phyloP scores from a whole-genome alignment of 129 eudicot genomes.

The Deinandra increscens region DNA sequence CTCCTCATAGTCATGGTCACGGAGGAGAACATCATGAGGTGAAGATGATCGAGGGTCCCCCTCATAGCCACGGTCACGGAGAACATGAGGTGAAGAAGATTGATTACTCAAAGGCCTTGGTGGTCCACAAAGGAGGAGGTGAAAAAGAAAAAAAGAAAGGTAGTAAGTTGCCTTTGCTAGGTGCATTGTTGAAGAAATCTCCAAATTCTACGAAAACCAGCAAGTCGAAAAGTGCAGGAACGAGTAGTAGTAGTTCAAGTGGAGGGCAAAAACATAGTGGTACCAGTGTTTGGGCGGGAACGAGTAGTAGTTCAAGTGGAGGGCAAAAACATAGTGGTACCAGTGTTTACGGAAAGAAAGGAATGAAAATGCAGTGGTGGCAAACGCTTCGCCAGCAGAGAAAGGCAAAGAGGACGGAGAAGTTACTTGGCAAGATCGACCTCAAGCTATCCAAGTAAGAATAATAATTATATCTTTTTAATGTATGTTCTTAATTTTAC shows the following conservation, averaged over 20 bases:
- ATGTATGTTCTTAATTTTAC: not conserved
- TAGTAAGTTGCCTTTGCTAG: constrained; percentile 26
- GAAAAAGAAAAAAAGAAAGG: constrained; percentile 40
- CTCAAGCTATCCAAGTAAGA: not conserved
- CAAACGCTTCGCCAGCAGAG: constrained; percentile 40
- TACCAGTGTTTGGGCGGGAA: not conserved
- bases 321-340: constrained; percentile 7
- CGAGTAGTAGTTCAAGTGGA: not conserved
- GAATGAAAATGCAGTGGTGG: constrained; percentile 51
- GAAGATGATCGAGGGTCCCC: no score
- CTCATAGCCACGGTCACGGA: constrained; percentile 6
- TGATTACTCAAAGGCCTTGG: constrained; percentile 1
- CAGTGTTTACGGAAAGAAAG: constrained; percentile 22
- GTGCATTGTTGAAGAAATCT: constrained; percentile 47
- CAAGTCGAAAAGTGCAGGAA: constrained; percentile 26
- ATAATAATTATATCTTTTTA: not conserved
- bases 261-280: constrained; percentile 5
- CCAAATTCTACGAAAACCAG: constrained; percentile 38
- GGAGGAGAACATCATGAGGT: no score
- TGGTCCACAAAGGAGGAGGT: constrained; percentile 16
- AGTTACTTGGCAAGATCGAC: constrained; percentile 42
- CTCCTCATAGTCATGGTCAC: no score
- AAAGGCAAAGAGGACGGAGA: constrained; percentile 42
- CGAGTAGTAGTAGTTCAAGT: not conserved
- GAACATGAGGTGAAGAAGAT: constrained; percentile 21